Conservation (phyloP, 441 rosid genomes). For the Mallotus repandus region DNA sequence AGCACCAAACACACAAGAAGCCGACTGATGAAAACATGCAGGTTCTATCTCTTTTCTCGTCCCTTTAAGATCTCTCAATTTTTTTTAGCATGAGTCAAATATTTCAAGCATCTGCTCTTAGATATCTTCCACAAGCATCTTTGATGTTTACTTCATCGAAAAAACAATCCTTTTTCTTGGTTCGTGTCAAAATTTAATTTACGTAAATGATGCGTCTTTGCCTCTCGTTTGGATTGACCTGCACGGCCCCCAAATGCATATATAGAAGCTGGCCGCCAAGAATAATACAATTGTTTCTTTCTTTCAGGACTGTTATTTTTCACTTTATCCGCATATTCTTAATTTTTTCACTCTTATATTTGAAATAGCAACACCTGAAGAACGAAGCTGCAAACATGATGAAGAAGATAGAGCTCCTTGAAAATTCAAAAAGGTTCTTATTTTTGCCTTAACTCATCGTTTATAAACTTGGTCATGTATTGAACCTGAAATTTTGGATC, state of each 20-base stretch:
- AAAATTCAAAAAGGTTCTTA: conserved; percentile 63
- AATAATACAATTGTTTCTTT: not conserved
- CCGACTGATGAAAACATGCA: conserved; percentile 57
- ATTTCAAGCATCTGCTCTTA: not conserved
- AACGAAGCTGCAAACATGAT: conserved; percentile 63
- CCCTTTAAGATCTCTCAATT: too few species aligned
- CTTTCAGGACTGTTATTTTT: not conserved
- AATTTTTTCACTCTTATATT: not conserved
- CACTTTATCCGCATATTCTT: not conserved
- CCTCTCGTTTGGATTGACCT: too few species aligned
- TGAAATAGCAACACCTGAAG: conserved; percentile 61
- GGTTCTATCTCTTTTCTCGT: conserved; percentile 36
- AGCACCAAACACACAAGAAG: conserved; percentile 40
- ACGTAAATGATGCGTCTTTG: too few species aligned
- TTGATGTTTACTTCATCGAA: too few species aligned
- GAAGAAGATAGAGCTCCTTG: conserved; percentile 80
- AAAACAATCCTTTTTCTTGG: not conserved
- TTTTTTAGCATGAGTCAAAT: not conserved
- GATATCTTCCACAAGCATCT: not conserved
- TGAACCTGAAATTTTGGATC: not conserved
- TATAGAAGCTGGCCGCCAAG: not conserved
- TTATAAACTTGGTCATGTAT: too few species aligned
- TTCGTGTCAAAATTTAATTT: not conserved
- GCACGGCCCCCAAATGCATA: not conserved
- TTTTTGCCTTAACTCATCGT: not conserved